Percentiles rank a stretch among this genome's conserved stretches.
phyloP scores from a whole-genome alignment of 257 asterid species.

The Coffea canephora region DNA sequence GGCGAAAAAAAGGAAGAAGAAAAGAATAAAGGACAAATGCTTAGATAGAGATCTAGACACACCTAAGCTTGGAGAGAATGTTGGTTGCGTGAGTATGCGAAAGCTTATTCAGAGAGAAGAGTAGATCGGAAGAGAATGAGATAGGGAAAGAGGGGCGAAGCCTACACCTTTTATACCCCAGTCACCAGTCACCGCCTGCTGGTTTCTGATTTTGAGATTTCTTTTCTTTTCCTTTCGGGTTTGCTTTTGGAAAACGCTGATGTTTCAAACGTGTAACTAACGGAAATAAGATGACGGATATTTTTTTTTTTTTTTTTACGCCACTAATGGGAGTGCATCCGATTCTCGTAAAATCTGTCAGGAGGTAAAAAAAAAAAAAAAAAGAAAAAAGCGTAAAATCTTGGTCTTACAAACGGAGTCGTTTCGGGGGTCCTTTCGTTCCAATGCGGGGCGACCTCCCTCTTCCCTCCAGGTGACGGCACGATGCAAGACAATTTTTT shows the following conservation, averaged over 20 bases:
- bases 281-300: background rate
- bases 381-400: too few relatives aligned
- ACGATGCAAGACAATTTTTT: too few relatives aligned
- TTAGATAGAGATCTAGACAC: slow-evolving; percentile 3
- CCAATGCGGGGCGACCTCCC: too few relatives aligned
- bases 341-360: background rate
- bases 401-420: background rate
- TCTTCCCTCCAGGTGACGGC: too few relatives aligned
- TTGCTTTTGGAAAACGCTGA: slow-evolving; percentile 9
- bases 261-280: background rate
- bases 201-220: too few relatives aligned
- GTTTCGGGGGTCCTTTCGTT: too few relatives aligned
- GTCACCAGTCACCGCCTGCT: too few relatives aligned
- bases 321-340: background rate
- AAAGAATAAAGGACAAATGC: background rate
- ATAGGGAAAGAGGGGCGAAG: too few relatives aligned
- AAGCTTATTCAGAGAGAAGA: background rate
- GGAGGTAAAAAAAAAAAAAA: too few relatives aligned
- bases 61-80: background rate
- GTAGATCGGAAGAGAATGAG: background rate
- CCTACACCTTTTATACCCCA: too few relatives aligned
- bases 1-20: too few relatives aligned
- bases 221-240: background rate
- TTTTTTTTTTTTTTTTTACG: background rate
- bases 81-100: too few relatives aligned